A percentile compares a stretch with the other conserved stretches of the same genome.
Conservation (phyloP, 2,329 filamentous ascomycete species). For the Neofusicoccum sp. region DNA sequence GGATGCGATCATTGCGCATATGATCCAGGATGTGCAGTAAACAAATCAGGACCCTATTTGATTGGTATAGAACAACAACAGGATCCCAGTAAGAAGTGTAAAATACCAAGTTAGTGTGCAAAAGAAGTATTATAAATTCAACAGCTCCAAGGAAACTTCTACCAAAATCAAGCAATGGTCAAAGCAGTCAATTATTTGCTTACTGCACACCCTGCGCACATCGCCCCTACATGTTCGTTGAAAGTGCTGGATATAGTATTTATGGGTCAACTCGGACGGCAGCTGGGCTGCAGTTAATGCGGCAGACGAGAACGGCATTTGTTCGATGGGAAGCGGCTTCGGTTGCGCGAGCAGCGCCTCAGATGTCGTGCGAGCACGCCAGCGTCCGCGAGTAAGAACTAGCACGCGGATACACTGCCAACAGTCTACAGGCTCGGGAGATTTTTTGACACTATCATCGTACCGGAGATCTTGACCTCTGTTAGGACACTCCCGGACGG, state of each 20-base stretch:
- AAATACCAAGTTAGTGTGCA: too few species aligned
- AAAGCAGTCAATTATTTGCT: too few species aligned
- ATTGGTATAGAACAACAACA: too few species aligned
- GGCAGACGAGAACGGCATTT: background rate
- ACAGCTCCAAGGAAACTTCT: too few species aligned
- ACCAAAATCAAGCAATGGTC: too few species aligned
- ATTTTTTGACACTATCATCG: background rate
- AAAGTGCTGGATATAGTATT: background rate
- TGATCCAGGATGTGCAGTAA: too few species aligned
- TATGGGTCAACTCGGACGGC: background rate
- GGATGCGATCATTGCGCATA: too few species aligned
- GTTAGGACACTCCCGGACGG: background rate
- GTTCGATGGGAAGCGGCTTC: background rate
- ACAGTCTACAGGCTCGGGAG: background rate
- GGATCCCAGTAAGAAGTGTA: too few species aligned
- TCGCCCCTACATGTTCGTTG: too few species aligned
- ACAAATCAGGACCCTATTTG: too few species aligned
- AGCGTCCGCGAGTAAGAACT: conserved; percentile 18
- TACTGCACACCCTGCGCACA: too few species aligned
- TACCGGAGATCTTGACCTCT: background rate
- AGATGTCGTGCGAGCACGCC: conserved; percentile 23
- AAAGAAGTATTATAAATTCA: too few species aligned
- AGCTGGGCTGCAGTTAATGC: background rate
- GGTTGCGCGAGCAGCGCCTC: conserved; percentile 12
- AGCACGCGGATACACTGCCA: conserved; percentile 6